These are phyloP conservation scores for Afroboletus lepidellus DNA, from an alignment of 1,284 basidiomycete genomes.

Conservation along the genomic window DNA sequence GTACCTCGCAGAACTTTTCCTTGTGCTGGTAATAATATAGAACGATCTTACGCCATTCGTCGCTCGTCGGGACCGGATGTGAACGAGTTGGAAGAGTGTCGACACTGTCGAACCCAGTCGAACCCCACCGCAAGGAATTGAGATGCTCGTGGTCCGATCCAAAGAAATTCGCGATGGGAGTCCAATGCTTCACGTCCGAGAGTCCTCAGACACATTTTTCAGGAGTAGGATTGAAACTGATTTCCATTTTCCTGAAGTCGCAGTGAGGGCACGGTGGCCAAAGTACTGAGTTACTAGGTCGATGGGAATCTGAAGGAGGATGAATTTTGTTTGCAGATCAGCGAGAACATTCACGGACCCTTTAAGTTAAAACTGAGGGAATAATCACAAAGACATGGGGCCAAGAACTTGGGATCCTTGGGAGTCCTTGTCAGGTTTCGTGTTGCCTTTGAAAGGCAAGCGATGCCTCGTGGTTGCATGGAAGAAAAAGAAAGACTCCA, in stretches of 20 bases:
- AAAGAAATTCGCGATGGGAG: background rate
- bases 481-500: background rate
- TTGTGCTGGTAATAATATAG: background rate
- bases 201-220: background rate
- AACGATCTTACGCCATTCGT: background rate
- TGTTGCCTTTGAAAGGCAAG: background rate
- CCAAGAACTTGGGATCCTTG: background rate
- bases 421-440: background rate
- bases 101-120: background rate
- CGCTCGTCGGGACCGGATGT: background rate
- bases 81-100: background rate
- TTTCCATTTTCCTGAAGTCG: slow-evolving; percentile 8
- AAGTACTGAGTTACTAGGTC: background rate
- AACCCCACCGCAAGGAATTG: background rate
- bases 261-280: background rate
- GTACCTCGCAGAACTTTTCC: background rate
- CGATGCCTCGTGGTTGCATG: background rate
- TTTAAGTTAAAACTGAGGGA: background rate
- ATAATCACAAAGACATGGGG: background rate
- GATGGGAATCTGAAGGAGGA: background rate
- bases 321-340: background rate
- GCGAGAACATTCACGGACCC: background rate
- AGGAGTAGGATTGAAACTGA: background rate
- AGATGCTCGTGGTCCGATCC: background rate
- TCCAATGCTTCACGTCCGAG: background rate